phyloP scores from a whole-genome alignment of 345 rosid genomes.

The Brassica carinata region DNA sequence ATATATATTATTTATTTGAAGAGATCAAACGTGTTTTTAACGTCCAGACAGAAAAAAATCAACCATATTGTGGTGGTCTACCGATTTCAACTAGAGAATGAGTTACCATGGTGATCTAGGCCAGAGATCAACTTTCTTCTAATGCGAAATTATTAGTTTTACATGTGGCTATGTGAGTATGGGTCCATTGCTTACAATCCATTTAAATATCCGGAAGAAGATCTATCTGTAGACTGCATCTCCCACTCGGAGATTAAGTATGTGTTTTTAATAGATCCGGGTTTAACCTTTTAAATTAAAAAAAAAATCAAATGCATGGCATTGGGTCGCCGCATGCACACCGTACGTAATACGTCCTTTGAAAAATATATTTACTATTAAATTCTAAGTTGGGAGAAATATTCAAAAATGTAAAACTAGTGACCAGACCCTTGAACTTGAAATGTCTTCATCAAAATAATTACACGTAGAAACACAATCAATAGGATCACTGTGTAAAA shows the following conservation, averaged over 20 bases:
- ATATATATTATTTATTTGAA: neutral
- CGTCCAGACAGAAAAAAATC: neutral
- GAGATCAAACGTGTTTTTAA: conserved; percentile 3
- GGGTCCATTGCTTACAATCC: too few relatives aligned
- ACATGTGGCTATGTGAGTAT: too few relatives aligned
- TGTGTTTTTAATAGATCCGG: too few relatives aligned
- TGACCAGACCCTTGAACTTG: neutral
- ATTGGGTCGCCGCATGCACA: conserved; percentile 10
- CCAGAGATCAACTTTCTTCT: too few relatives aligned
- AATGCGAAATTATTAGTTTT: too few relatives aligned
- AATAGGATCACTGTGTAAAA: neutral
- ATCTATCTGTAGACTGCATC: too few relatives aligned
- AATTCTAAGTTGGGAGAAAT: neutral
- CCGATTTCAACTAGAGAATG: too few relatives aligned
- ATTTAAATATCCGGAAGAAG: too few relatives aligned
- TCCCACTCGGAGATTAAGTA: too few relatives aligned
- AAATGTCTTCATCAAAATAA: neutral
- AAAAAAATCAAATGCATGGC: conserved; percentile 17
- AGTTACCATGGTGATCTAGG: too few relatives aligned
- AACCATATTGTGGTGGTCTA: too few relatives aligned
- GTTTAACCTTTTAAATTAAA: neutral
- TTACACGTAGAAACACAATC: neutral
- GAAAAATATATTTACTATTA: neutral
- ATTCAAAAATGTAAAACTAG: neutral
- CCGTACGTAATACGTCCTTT: conserved; percentile 22